Evolutionary conservation across 2,329 filamentous ascomycete species (phyloP).

Genomic region (Ceratocystis colombiana): DNA sequence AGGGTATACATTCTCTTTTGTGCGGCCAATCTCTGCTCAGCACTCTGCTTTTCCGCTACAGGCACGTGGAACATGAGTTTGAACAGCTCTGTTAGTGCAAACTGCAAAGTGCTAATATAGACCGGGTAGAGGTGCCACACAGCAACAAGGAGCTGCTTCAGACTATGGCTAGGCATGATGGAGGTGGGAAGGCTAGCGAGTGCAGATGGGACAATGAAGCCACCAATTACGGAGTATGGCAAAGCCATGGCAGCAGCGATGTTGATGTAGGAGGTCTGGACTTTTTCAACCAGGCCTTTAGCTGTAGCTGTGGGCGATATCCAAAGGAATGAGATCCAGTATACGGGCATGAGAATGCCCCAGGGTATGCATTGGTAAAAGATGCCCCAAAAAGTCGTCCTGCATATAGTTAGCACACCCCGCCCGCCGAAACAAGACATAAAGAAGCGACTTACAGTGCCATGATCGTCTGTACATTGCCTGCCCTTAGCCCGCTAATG

Average conservation of each 20-base stretch:
- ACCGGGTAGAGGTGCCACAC: constrained; percentile 29
- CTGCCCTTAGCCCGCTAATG: constrained; percentile 27
- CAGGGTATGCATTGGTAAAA: constrained; percentile 28
- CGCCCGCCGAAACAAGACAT: background rate
- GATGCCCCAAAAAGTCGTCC: constrained; percentile 28
- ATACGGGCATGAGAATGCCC: constrained; percentile 28
- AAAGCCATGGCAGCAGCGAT: constrained; percentile 25
- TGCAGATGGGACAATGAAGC: constrained; percentile 27
- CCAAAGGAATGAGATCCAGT: constrained; percentile 28
- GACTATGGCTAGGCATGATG: constrained; percentile 23
- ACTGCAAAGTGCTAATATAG: constrained; percentile 25
- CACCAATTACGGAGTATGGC: constrained; percentile 26
- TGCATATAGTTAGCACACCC: constrained; percentile 20
- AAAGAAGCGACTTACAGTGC: constrained; percentile 25
- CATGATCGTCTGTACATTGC: constrained; percentile 27
- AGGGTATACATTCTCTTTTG: constrained; percentile 24
- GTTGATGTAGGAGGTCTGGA: constrained; percentile 18
- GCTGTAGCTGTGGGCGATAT: constrained; percentile 26
- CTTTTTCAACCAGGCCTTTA: constrained; percentile 16
- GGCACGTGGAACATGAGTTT: constrained; percentile 13
- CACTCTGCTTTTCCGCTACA: background rate
- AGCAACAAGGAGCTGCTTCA: constrained; percentile 27
- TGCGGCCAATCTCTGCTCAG: constrained; percentile 13
- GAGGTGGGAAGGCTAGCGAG: constrained; percentile 26
- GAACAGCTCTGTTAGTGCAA: constrained; percentile 18